Conservation (phyloP, 2,329 filamentous ascomycete species). For the Iodosphaeria phyllophila region DNA sequence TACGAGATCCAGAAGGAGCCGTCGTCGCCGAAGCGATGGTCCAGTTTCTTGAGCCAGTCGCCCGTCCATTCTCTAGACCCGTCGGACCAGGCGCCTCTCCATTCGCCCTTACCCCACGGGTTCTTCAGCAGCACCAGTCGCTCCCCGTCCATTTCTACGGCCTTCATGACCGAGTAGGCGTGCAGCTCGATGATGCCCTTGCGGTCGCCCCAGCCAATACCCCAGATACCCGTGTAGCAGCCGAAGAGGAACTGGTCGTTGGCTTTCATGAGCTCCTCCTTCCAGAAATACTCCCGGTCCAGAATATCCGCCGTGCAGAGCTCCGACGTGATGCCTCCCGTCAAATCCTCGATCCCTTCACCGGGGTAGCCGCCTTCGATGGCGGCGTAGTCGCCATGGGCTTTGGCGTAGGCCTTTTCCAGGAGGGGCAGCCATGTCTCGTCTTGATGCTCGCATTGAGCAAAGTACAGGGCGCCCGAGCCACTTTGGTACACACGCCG, state of each 20-base stretch:
- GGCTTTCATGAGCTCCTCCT: constrained; percentile 56
- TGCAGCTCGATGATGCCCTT: constrained; percentile 40
- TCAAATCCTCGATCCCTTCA: constrained; percentile 40
- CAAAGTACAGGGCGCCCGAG: constrained; percentile 51
- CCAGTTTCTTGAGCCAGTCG: constrained; percentile 55
- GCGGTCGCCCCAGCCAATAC: constrained; percentile 24
- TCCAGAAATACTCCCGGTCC: constrained; percentile 64
- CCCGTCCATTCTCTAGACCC: constrained; percentile 73
- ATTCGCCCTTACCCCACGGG: constrained; percentile 67
- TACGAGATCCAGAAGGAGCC: constrained; percentile 46
- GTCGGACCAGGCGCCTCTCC: constrained; percentile 67
- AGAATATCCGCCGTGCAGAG: constrained; percentile 49
- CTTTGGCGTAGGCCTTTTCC: constrained; percentile 59
- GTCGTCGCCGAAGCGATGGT: constrained; percentile 60
- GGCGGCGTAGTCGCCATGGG: constrained; percentile 53
- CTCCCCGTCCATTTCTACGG: constrained; percentile 38
- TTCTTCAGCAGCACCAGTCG: constrained; percentile 51
- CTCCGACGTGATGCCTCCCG: constrained; percentile 47
- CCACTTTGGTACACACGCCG: constrained; percentile 46
- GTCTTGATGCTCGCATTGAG: constrained; percentile 46
- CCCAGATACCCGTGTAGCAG: constrained; percentile 31
- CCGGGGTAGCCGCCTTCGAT: constrained; percentile 50
- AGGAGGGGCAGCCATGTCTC: constrained; percentile 58
- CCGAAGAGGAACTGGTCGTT: constrained; percentile 62
- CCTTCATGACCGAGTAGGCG: constrained; percentile 41